These are phyloP conservation scores for Leishmania gerbilli DNA, from an alignment of 208 protist genomes.

Conservation along the genomic window DNA sequence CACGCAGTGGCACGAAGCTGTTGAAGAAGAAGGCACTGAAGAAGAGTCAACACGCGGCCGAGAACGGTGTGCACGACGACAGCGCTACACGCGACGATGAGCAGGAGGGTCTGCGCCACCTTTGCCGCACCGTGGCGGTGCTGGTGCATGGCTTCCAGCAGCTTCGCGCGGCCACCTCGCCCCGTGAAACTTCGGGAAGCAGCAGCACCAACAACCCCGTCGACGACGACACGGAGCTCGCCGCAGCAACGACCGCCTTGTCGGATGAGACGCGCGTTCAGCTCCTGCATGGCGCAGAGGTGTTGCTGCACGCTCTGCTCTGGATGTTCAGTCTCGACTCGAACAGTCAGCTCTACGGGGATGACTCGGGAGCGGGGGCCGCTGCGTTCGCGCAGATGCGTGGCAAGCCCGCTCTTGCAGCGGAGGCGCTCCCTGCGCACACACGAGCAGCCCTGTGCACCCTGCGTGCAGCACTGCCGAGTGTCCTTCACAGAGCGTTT, in stretches of 20 bases:
- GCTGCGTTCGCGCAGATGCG: background rate
- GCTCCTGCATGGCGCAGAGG: slow-evolving; percentile 69
- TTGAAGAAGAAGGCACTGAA: slow-evolving; percentile 17
- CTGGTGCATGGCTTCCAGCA: slow-evolving; percentile 53
- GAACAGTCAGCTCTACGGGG: slow-evolving; percentile 11
- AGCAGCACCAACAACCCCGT: background rate
- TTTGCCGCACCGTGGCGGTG: slow-evolving; percentile 52
- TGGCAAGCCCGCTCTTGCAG: background rate
- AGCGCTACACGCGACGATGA: background rate
- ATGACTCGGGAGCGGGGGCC: background rate
- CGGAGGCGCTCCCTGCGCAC: slow-evolving; percentile 16
- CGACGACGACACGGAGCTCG: background rate
- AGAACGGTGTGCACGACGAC: background rate
- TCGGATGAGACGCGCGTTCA: slow-evolving; percentile 40
- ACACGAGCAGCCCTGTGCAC: slow-evolving; percentile 32
- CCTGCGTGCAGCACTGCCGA: slow-evolving; percentile 44
- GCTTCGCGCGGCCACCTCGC: slow-evolving; percentile 14
- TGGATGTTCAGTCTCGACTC: slow-evolving; percentile 44
- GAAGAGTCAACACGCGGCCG: background rate
- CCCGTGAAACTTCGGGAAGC: background rate
- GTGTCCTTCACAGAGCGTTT: slow-evolving; percentile 43
- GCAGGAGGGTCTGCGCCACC: slow-evolving; percentile 45
- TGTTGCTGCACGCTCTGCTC: slow-evolving; percentile 59
- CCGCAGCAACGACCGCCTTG: background rate
- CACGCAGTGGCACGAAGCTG: background rate